Percentiles rank a stretch among this genome's conserved stretches.
These are phyloP conservation scores for Paraconiothyrium brasiliense DNA, from an alignment of 2,329 filamentous ascomycete genomes.

Conservation along the genomic window DNA sequence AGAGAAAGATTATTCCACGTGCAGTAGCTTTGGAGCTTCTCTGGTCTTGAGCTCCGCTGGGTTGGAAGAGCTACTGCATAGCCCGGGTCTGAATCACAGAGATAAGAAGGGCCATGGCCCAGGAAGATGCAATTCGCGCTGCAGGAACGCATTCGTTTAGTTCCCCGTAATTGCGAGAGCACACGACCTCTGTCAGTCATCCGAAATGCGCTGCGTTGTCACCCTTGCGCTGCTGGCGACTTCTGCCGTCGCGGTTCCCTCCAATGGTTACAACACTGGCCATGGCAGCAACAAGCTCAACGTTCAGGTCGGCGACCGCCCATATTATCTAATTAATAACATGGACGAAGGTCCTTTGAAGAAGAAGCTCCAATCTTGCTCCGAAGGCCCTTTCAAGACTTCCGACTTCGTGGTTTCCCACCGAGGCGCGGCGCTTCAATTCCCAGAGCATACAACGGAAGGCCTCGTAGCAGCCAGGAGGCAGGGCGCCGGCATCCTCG, in stretches of 20 bases:
- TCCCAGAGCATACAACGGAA: slow-evolving; percentile 47
- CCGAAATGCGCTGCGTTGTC: slow-evolving; percentile 41
- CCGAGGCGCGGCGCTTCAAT: slow-evolving; percentile 48
- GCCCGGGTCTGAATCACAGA: slow-evolving; percentile 18
- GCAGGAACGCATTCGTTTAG: slow-evolving; percentile 31
- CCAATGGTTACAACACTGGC: slow-evolving; percentile 24
- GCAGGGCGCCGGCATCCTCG: slow-evolving; percentile 48
- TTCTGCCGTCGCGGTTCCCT: slow-evolving; percentile 37
- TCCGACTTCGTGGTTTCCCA: slow-evolving; percentile 49
- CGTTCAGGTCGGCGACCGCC: slow-evolving; percentile 47
- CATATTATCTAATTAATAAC: slow-evolving; percentile 49
- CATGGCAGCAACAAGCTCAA: slow-evolving; percentile 38
- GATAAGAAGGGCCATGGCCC: slow-evolving; percentile 36
- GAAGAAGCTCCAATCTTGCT: slow-evolving; percentile 48
- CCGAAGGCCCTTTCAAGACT: slow-evolving; percentile 46
- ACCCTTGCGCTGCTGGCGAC: slow-evolving; percentile 37
- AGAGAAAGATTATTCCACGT: slow-evolving; percentile 29
- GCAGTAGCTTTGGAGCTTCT: slow-evolving; percentile 30
- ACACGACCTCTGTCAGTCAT: slow-evolving; percentile 13
- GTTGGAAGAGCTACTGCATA: slow-evolving; percentile 13
- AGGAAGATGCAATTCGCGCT: slow-evolving; percentile 17
- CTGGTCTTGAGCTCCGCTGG: slow-evolving; percentile 25
- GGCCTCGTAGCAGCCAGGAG: slow-evolving; percentile 44
- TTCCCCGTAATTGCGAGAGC: slow-evolving; percentile 10
- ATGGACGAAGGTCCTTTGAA: slow-evolving; percentile 51